Evolutionary conservation across 2,329 filamentous ascomycete genomes (phyloP), one percentile per base, ranked within the genome.

Genomic region (Didymella glomerata): DNA sequence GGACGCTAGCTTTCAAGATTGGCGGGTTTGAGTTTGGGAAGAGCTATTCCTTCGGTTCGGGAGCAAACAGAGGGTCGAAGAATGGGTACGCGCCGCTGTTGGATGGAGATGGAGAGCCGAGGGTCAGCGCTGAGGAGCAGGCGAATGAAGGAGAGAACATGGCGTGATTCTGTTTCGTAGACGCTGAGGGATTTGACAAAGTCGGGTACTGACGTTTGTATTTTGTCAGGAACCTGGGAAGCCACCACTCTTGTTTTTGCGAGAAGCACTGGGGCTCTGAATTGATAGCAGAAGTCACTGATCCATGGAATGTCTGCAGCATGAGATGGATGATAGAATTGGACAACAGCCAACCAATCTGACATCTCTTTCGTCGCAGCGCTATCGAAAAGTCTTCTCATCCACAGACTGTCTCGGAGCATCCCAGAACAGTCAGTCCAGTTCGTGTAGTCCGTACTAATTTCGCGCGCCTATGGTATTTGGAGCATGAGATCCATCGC

Each of bases 1-100:
- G 52, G 1, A 58, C 66, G 4, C 66, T 72, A 25, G 58, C 61
- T 4, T 52, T 54, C 27, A 36, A 47, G 6, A 27, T 65, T 10
- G 61, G 54, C 0, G 55, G 48, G 9, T 57, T 62, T 25, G 64
- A 61, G 18, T 51, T 66, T 8, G 50, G 42, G 2, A 36, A 36
- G 20, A 40, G 36, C 16, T 54, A 41, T 20, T 63, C 54, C 9
- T 53, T 68, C 14, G 51, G 56, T 11, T 18, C 27, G 11, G 22
- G 24, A 3, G 9, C 10, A 7, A 41, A 13, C 1, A 24, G 16
- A 2, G 65, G 55, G 3, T 2, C 20, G 6, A 57, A 51, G 36
- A 56, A 55, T 8, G 70, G 64, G 3, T 71, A 69, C 59, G 61
- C 65, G 13, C 67, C 68, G n/a, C 56, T 71, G 28, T 41, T 71